Evolutionary conservation across 2,329 filamentous ascomycete species (phyloP).

Genomic region (Phaeosphaeriaceae sp.): DNA sequence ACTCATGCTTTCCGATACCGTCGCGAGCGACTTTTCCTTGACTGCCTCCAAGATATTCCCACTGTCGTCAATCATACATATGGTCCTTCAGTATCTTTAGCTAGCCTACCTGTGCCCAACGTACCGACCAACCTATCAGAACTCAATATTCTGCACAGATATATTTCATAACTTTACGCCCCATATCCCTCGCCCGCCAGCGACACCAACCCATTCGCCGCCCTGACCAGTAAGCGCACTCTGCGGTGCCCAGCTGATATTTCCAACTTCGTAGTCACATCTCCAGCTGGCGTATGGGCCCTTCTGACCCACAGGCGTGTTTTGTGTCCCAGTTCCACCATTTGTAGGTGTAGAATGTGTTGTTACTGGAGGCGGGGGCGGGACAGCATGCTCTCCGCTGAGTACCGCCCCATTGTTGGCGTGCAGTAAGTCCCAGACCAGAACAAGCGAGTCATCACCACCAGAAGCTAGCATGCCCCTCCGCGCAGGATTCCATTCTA

Average conservation of each 20-base stretch:
- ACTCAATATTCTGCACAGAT: neutral
- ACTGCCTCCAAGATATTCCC: no score
- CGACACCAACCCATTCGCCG: conserved; percentile 84
- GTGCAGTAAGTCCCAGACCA: conserved; percentile 92
- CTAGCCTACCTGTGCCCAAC: no score
- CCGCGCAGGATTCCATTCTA: conserved; percentile 92
- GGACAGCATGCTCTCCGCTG: conserved; percentile 49
- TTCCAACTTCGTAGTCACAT: conserved; percentile 86
- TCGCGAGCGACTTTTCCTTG: no score
- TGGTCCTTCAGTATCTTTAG: no score
- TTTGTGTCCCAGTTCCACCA: conserved; percentile 31
- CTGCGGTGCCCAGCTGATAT: conserved; percentile 83
- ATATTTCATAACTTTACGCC: conserved; percentile 64
- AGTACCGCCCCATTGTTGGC: conserved; percentile 60
- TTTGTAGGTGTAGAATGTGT: conserved; percentile 37
- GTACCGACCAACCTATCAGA: neutral
- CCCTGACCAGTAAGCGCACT: conserved; percentile 69
- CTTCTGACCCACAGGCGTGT: conserved; percentile 58
- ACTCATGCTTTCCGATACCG: no score
- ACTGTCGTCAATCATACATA: no score
- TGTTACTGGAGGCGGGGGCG: conserved; percentile 32
- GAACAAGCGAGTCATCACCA: conserved; percentile 87
- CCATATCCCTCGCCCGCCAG: conserved; percentile 81
- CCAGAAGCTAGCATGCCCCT: conserved; percentile 90
- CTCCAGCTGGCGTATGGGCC: conserved; percentile 79